Conservation (phyloP, 2,329 filamentous ascomycete genomes). For the Ophiostoma australiae region DNA sequence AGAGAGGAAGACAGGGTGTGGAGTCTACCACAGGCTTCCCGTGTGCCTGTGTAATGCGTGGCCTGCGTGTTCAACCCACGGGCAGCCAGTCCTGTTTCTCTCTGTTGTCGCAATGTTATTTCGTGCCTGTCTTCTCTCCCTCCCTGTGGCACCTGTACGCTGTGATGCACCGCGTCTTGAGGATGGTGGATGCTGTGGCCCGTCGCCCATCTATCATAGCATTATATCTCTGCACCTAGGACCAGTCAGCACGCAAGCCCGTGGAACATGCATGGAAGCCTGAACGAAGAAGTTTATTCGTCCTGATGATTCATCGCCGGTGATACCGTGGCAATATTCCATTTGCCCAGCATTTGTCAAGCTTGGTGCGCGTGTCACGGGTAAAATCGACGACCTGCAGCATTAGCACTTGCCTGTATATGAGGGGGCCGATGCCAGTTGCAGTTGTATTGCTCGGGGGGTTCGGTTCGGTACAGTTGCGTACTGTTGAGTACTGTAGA, state of each 20-base stretch:
- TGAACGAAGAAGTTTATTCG: slow-evolving; percentile 3
- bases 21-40: not conserved
- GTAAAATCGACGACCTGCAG: not conserved
- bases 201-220: not conserved
- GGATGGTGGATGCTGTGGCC: not conserved
- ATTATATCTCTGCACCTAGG: not conserved
- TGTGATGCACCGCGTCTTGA: not conserved
- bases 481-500: too few relatives aligned
- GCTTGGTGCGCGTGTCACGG: not conserved
- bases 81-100: not conserved
- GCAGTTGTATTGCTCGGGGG: too few relatives aligned
- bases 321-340: not conserved
- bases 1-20: not conserved
- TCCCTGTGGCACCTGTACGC: not conserved
- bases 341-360: not conserved
- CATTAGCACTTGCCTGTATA: not conserved
- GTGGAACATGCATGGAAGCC: slow-evolving; percentile 11
- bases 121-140: not conserved
- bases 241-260: not conserved
- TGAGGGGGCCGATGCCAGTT: not conserved
- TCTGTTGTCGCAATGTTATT: not conserved
- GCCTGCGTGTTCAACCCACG: not conserved
- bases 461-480: not conserved
- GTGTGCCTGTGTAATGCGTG: slow-evolving; percentile 2
- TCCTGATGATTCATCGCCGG: not conserved